These are phyloP conservation scores for Berberis thunbergii DNA, from an alignment of 164 flowering plant species.

Conservation along the genomic window DNA sequence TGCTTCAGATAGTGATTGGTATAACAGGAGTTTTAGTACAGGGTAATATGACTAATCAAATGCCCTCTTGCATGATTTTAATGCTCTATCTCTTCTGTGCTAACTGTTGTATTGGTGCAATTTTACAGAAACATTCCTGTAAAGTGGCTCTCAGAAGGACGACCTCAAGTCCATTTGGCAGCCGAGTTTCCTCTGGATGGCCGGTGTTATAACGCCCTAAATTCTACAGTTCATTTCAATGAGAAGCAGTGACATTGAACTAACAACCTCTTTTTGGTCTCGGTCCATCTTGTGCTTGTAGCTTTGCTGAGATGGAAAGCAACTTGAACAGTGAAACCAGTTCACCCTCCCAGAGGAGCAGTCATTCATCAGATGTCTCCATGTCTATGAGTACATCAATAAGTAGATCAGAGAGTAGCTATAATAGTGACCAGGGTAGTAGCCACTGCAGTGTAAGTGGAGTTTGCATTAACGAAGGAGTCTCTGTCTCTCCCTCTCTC, in stretches of 20 bases:
- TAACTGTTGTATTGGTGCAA: conserved; percentile 1
- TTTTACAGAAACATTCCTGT: conserved; percentile 46
- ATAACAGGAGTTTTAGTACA: conserved; percentile 44
- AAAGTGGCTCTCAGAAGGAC: conserved; percentile 41
- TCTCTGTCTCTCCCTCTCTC: not conserved
- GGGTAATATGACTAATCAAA: conserved; percentile 26
- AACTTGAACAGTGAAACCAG: conserved; percentile 40
- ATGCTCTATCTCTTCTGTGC: not conserved
- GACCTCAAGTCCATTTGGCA: conserved; percentile 54
- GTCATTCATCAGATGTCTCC: conserved; percentile 43
- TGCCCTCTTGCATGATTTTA: conserved; percentile 1
- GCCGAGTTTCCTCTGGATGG: conserved; percentile 83
- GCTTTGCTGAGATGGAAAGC: conserved; percentile 49
- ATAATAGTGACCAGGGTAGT: conserved; percentile 67
- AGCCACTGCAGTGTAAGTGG: not conserved
- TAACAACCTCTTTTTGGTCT: conserved; percentile 9
- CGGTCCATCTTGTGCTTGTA: conserved; percentile 19
- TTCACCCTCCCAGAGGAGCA: conserved; percentile 34
- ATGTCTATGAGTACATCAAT: conserved; percentile 25
- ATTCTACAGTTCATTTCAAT: conserved; percentile 2
- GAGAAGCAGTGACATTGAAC: not conserved
- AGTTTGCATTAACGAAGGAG: not conserved
- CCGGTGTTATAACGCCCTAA: conserved; percentile 32
- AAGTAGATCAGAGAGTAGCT: conserved; percentile 47
- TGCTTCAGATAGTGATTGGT: conserved; percentile 76